phyloP scores from a whole-genome alignment of 2,329 filamentous ascomycete species.

The Chaetothyriales sp. region DNA sequence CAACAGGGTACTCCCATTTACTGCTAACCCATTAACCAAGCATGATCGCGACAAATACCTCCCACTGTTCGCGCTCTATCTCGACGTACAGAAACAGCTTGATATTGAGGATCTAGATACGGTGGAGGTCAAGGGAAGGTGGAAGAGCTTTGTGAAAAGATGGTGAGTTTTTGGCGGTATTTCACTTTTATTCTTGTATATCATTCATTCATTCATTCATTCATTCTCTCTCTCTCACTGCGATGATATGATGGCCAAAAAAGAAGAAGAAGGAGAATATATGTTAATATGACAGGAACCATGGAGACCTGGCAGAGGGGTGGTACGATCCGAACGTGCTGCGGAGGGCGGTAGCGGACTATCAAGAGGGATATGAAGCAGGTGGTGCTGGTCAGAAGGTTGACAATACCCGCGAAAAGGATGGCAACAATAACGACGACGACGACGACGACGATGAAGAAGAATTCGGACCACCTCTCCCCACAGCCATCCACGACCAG shows the following conservation, averaged over 20 bases:
- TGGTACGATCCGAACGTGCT: conserved; percentile 82
- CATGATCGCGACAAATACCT: conserved; percentile 51
- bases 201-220: no score
- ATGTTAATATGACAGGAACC: conserved; percentile 46
- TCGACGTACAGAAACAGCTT: conserved; percentile 73
- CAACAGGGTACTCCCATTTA: conserved; percentile 42
- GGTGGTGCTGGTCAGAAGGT: neutral
- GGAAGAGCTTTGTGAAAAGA: conserved; percentile 83
- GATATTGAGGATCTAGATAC: conserved; percentile 54
- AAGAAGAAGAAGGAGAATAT: neutral
- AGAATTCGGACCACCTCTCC: conserved; percentile 44
- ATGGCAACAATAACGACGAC: conserved; percentile 11
- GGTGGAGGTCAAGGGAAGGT: conserved; percentile 64
- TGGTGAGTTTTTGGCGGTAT: conserved; percentile 43
- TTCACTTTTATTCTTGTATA: neutral
- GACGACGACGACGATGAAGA: conserved; percentile 43
- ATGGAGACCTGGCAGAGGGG: conserved; percentile 66
- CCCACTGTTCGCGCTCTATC: conserved; percentile 65
- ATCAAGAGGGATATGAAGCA: neutral
- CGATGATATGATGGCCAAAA: no score
- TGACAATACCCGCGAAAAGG: neutral
- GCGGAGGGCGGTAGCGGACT: conserved; percentile 26
- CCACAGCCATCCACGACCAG: conserved; percentile 18
- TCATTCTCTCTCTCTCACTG: no score
- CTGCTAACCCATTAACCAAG: conserved; percentile 51